These are phyloP conservation scores for Septoria petroselini DNA, from an alignment of 2,329 filamentous ascomycete species.

Conservation along the genomic window DNA sequence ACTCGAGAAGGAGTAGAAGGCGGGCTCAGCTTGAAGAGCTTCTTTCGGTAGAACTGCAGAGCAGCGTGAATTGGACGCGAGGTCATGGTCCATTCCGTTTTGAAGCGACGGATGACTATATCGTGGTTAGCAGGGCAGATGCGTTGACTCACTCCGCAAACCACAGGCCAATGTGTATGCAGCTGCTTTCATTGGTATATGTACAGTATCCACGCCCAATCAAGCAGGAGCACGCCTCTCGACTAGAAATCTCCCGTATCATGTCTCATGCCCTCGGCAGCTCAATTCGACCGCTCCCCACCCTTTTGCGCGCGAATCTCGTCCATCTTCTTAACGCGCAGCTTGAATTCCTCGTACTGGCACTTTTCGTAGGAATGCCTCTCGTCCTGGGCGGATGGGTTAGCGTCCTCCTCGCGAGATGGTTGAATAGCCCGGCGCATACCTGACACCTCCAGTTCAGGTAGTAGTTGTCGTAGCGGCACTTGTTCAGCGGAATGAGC, in stretches of 20 bases:
- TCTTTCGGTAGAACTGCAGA: no score
- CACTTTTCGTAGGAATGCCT: conserved; percentile 98
- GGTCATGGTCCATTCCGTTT: background rate
- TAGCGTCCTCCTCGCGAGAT: no score
- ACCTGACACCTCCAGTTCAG: conserved; percentile 98
- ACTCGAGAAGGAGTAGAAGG: background rate
- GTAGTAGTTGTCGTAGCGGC: conserved; percentile 88
- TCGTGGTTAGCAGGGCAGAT: no score
- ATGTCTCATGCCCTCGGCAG: background rate
- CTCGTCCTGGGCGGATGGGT: no score
- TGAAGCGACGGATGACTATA: no score
- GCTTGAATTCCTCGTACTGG: conserved; percentile 98
- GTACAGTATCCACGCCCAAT: conserved; percentile 22
- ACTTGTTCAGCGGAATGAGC: conserved; percentile 91
- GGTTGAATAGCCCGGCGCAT: no score
- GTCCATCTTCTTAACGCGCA: conserved; percentile 97
- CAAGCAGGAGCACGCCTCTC: background rate
- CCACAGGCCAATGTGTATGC: no score
- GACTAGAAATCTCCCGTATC: background rate
- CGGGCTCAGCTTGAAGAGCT: no score
- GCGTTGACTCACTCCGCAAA: no score
- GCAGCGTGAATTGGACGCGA: background rate
- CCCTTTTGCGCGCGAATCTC: conserved; percentile 84
- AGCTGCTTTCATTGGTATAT: conserved; percentile 21
- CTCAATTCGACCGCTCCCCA: conserved; percentile 78